These are phyloP conservation scores for Hordeum marinum DNA, from an alignment of 176 grass and related monocot genomes.

Conservation along the genomic window DNA sequence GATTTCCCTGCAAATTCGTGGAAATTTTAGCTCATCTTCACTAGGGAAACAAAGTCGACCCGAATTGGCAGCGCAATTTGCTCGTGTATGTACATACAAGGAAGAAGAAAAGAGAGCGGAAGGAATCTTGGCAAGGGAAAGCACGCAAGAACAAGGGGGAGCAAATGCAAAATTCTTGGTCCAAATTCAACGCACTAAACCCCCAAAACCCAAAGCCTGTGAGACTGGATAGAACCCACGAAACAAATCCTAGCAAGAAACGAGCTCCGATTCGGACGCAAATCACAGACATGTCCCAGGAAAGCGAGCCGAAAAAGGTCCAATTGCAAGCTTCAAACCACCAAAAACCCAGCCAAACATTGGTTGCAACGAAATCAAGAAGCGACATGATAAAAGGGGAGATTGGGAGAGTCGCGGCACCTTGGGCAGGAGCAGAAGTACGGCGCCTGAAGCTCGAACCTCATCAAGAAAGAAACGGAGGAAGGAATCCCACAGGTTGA, in stretches of 20 bases:
- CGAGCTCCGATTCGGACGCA: background rate
- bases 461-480: constrained; percentile 19
- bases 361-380: background rate
- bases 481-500: background rate
- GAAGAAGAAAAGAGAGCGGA: background rate
- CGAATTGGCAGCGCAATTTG: background rate
- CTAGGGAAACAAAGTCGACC: background rate
- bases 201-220: background rate
- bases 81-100: background rate
- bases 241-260: background rate
- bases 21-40: background rate
- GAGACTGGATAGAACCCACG: background rate
- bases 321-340: background rate
- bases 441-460: background rate
- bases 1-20: constrained; percentile 17
- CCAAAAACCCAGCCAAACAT: background rate
- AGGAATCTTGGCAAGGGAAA: constrained; percentile 47
- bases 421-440: background rate
- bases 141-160: constrained; percentile 17
- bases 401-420: constrained; percentile 4
- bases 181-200: background rate
- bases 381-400: background rate
- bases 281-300: background rate
- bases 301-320: background rate
- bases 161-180: constrained; percentile 9